phyloP scores from a whole-genome alignment of 129 eudicot species.

The Calendula officinalis region DNA sequence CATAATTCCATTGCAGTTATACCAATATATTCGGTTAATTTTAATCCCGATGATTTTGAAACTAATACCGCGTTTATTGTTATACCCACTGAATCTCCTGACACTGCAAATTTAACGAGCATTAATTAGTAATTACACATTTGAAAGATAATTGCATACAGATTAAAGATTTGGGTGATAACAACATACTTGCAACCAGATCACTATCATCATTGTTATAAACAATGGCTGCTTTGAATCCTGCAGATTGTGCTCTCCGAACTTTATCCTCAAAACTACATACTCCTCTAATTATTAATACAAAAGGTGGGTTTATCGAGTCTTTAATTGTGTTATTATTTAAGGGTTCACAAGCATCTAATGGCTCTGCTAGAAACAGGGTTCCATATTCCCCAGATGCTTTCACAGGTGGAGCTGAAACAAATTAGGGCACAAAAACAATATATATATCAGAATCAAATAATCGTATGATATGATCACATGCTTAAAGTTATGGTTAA shows the following conservation, averaged over 20 bases:
- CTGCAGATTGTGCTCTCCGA: slow-evolving; percentile 69
- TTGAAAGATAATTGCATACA: not conserved
- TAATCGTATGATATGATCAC: no score
- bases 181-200: slow-evolving; percentile 62
- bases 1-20: slow-evolving; percentile 38
- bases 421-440: no score
- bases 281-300: slow-evolving; percentile 58
- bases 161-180: not conserved
- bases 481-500: no score
- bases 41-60: slow-evolving; percentile 47
- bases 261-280: slow-evolving; percentile 75
- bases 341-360: slow-evolving; percentile 63
- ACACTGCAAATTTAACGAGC: slow-evolving; percentile 48
- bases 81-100: slow-evolving; percentile 61
- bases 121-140: not conserved
- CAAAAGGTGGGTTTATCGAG: slow-evolving; percentile 31
- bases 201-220: slow-evolving; percentile 43
- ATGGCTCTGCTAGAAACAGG: slow-evolving; percentile 59
- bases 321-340: slow-evolving; percentile 31
- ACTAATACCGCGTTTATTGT: slow-evolving; percentile 46
- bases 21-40: slow-evolving; percentile 45
- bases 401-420: no score
- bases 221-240: slow-evolving; percentile 67
- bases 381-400: no score
- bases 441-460: no score